Evolutionary conservation across 78 protist genomes (phyloP), one percentile per base, ranked within the genome.

Genomic region (Dictyostelium brefeldianum): DNA sequence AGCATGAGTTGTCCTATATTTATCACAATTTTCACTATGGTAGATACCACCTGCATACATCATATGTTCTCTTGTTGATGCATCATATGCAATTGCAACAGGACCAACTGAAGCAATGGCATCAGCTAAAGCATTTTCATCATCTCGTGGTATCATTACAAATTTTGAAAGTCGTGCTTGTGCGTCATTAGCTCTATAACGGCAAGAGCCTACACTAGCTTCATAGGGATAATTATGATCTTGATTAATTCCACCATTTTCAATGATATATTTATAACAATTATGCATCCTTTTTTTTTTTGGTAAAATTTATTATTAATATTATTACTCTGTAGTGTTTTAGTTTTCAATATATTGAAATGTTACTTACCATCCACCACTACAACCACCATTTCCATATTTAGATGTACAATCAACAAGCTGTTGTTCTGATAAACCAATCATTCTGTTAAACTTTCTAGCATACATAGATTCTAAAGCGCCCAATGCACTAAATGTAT

Each of bases 381-480:
- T 57, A 18, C 83, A 78, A 53, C 71, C 71, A 4, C 51, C 51
- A 36, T 78, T 78, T 41, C 71, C 83, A 36, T 46, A 78, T 4
- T 11, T 18, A 17, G 12, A 2, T 12, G 65, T 75, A 36, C 83
- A 78, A 56, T 53, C 83, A 57, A 78, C 83, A 25, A 78, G 17
- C 4, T 78, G 1, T 78, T 78, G 83, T 18, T 53, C 83, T 4
- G 83, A 78, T 36, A 78, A 20, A 10, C 1, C n/a, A 9, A n/a
- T 2, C 14, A 22, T 11, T n/a, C 0, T 77, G 1, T 22, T 22
- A 29, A 4, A 53, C 29, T 47, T 53, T n/a, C 31, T 50, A 12
- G 1, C 1, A 29, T 77, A 53, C 0, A 3, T 0, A 29, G 81
- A 47, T 53, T 47, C 81, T 1, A 77, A 7, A 22, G 81, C 43